phyloP scores from a whole-genome alignment of 1,284 basidiomycete species.

The Mrakiaceae sp. region DNA sequence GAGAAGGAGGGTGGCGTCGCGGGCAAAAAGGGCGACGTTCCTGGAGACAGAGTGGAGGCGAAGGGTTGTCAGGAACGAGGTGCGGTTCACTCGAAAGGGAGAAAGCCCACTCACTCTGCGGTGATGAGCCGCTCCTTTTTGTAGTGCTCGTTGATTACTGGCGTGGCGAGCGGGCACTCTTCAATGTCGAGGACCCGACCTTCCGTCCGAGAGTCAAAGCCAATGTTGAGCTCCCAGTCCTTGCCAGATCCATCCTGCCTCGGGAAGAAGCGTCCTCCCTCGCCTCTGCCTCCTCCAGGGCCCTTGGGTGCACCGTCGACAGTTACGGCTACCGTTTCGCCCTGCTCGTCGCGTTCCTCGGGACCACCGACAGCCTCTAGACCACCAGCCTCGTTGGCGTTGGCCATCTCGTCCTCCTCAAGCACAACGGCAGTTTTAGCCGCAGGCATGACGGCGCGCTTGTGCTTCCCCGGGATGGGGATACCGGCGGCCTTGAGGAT shows the following conservation, averaged over 20 bases:
- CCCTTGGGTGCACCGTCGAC: slow-evolving; percentile 16
- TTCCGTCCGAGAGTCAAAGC: slow-evolving; percentile 74
- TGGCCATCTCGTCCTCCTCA: slow-evolving; percentile 4
- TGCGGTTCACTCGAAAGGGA: slow-evolving; percentile 38
- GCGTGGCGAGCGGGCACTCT: slow-evolving; percentile 89
- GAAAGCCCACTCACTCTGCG: slow-evolving; percentile 44
- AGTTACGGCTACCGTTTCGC: neutral
- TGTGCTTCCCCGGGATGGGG: slow-evolving; percentile 15
- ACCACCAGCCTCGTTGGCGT: neutral
- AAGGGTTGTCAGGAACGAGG: slow-evolving; percentile 8
- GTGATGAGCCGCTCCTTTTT: slow-evolving; percentile 53
- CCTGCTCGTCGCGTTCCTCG: neutral
- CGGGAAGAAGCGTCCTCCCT: slow-evolving; percentile 9
- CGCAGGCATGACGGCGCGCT: slow-evolving; percentile 25
- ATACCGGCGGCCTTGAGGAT: slow-evolving; percentile 5
- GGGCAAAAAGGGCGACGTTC: slow-evolving; percentile 69
- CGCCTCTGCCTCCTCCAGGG: slow-evolving; percentile 16
- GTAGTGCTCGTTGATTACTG: slow-evolving; percentile 63
- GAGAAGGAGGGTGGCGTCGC: slow-evolving; percentile 80
- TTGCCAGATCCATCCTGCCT: slow-evolving; percentile 17
- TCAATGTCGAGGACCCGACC: slow-evolving; percentile 84
- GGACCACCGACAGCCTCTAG: neutral
- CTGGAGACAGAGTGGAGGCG: slow-evolving; percentile 35
- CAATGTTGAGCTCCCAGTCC: slow-evolving; percentile 64
- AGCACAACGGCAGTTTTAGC: neutral